These are phyloP conservation scores for Sicyos edulis DNA, from an alignment of 306 rosid genomes.

Conservation along the genomic window DNA sequence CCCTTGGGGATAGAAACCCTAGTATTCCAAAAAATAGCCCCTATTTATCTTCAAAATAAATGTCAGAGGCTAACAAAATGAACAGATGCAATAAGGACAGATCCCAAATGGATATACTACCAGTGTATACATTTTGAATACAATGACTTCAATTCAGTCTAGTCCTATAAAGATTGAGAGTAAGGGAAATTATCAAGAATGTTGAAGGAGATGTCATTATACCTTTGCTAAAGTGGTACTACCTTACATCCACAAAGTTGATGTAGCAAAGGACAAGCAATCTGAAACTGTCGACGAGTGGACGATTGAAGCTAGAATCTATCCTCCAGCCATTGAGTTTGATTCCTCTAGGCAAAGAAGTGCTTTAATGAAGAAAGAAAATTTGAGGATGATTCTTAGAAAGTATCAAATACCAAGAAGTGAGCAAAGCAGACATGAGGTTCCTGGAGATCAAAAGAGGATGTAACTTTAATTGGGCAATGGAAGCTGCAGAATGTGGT, in stretches of 20 bases:
- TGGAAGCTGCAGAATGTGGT: neutral
- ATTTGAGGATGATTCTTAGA: neutral
- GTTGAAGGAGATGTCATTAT: neutral
- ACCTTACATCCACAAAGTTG: neutral
- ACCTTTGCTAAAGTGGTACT: slow-evolving; percentile 6
- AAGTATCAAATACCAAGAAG: neutral
- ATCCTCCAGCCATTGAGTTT: neutral
- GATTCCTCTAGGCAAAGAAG: neutral
- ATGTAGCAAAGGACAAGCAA: neutral
- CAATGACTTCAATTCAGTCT: neutral
- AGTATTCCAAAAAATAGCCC: neutral
- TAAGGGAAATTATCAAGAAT: neutral
- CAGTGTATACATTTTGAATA: neutral
- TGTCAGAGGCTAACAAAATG: slow-evolving; percentile 1
- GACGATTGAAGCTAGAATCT: neutral
- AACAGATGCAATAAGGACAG: neutral
- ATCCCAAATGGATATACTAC: neutral
- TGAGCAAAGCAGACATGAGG: neutral
- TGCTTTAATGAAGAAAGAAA: neutral
- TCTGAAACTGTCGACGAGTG: neutral
- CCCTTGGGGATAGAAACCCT: too few relatives aligned
- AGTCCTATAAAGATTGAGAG: neutral
- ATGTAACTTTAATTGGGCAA: neutral
- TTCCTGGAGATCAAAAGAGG: neutral
- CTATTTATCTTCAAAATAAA: neutral